phyloP scores from a whole-genome alignment of 495 filamentous ascomycete species.

The Jackrogersella multiformis region DNA sequence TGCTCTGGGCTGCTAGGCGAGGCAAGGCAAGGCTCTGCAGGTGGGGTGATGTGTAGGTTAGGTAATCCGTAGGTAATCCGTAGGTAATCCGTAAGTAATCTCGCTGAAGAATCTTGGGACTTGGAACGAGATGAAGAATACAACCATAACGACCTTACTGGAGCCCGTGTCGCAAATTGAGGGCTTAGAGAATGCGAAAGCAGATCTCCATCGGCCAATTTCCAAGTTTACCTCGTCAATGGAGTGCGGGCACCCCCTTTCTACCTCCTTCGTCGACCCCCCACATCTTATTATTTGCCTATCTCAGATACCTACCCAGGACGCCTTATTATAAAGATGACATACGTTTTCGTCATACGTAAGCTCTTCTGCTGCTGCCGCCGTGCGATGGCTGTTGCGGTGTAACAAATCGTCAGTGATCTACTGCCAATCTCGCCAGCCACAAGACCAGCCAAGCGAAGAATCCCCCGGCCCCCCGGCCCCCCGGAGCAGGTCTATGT shows the following conservation, averaged over 20 bases:
- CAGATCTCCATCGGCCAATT: background rate
- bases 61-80: background rate
- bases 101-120: background rate
- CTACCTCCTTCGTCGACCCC: background rate
- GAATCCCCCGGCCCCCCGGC: background rate
- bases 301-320: background rate
- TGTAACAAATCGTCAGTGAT: constrained; percentile 8
- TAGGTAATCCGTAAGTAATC: background rate
- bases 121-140: constrained; percentile 3
- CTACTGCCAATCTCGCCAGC: constrained; percentile 4
- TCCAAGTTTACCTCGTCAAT: background rate
- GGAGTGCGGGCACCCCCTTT: background rate
- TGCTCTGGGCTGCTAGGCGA: background rate
- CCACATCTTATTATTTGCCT: background rate
- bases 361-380: constrained; percentile 1
- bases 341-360: constrained; percentile 13
- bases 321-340: background rate
- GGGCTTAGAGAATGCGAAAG: background rate
- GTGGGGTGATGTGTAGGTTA: background rate
- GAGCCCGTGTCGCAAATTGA: background rate
- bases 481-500: background rate
- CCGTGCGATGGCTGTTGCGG: too few relatives aligned
- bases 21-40: background rate
- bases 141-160: background rate
- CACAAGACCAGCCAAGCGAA: background rate